Evolutionary conservation across 2,329 filamentous ascomycete genomes (phyloP).

Genomic region (Cercospora nicotianae): DNA sequence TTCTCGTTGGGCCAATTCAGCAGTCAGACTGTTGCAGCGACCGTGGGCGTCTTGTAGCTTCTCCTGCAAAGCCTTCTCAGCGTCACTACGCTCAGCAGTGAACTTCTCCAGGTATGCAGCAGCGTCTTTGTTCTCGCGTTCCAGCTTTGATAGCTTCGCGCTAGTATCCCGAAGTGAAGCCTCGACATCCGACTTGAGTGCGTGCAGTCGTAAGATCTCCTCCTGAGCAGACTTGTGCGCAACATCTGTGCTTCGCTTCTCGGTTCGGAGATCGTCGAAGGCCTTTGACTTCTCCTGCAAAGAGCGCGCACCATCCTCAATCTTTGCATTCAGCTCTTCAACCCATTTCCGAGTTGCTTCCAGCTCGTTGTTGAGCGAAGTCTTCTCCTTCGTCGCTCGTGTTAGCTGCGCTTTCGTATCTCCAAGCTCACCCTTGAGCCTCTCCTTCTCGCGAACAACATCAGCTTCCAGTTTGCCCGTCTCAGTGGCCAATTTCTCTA

Average conservation of each 20-base stretch:
- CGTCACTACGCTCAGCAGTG: slow-evolving; percentile 16
- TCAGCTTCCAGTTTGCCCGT: slow-evolving; percentile 12
- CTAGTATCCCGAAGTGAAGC: slow-evolving; percentile 16
- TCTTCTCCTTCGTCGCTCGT: slow-evolving; percentile 19
- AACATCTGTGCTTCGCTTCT: slow-evolving; percentile 16
- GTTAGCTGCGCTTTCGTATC: slow-evolving; percentile 14
- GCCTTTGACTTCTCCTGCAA: slow-evolving; percentile 16
- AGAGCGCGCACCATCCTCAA: slow-evolving; percentile 20
- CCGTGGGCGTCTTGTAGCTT: slow-evolving; percentile 25
- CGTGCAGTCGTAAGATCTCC: slow-evolving; percentile 13
- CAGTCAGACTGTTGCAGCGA: slow-evolving; percentile 16
- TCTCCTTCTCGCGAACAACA: slow-evolving; percentile 11
- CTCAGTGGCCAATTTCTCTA: slow-evolving; percentile 5
- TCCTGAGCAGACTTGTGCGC: slow-evolving; percentile 17
- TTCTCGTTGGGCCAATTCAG: slow-evolving; percentile 19
- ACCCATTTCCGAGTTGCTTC: slow-evolving; percentile 18
- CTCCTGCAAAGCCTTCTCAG: slow-evolving; percentile 16
- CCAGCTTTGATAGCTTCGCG: slow-evolving; percentile 23
- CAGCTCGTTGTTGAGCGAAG: slow-evolving; percentile 20
- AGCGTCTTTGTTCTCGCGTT: slow-evolving; percentile 25
- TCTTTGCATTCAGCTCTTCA: slow-evolving; percentile 21
- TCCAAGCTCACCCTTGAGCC: slow-evolving; percentile 10
- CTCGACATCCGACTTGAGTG: slow-evolving; percentile 24
- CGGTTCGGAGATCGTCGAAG: slow-evolving; percentile 14
- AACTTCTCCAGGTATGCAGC: slow-evolving; percentile 25